Evolutionary conservation across 2,329 filamentous ascomycete genomes (phyloP).

Genomic region (Clonostachys rosea): DNA sequence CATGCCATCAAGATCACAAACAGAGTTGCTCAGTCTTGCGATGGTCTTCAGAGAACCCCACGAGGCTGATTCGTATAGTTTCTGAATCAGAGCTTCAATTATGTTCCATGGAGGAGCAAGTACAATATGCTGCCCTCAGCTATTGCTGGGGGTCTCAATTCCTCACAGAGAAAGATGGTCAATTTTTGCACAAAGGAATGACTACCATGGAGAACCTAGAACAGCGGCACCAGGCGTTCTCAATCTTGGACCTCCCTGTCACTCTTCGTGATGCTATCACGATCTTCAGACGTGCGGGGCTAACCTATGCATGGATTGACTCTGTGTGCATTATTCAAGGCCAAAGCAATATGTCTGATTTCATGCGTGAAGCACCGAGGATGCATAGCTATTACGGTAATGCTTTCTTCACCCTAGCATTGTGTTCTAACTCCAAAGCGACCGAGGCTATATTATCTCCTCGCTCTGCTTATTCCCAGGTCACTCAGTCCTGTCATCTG

Average conservation of each 20-base stretch:
- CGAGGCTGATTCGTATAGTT: background rate
- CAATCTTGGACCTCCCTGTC: background rate
- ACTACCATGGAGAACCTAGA: background rate
- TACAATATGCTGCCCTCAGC: background rate
- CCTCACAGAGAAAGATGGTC: background rate
- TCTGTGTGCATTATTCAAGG: background rate
- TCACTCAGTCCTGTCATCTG: background rate
- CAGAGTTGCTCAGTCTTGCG: background rate
- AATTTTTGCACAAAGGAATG: background rate
- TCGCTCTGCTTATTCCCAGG: background rate
- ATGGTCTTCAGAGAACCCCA: background rate
- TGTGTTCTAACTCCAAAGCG: background rate
- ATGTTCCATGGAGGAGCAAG: background rate
- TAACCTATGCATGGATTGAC: background rate
- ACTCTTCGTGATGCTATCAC: background rate
- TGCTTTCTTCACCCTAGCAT: background rate
- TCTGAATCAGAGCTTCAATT: background rate
- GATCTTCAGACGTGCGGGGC: background rate
- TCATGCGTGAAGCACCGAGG: background rate
- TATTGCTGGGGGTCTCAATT: background rate
- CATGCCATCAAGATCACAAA: background rate
- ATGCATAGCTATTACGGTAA: background rate
- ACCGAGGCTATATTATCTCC: background rate
- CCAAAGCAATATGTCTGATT: background rate
- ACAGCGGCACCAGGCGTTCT: background rate